Percentiles rank a stretch among this genome's conserved stretches.
phyloP scores from a whole-genome alignment of 768 basidiomycete species.

The Trametes villosa region DNA sequence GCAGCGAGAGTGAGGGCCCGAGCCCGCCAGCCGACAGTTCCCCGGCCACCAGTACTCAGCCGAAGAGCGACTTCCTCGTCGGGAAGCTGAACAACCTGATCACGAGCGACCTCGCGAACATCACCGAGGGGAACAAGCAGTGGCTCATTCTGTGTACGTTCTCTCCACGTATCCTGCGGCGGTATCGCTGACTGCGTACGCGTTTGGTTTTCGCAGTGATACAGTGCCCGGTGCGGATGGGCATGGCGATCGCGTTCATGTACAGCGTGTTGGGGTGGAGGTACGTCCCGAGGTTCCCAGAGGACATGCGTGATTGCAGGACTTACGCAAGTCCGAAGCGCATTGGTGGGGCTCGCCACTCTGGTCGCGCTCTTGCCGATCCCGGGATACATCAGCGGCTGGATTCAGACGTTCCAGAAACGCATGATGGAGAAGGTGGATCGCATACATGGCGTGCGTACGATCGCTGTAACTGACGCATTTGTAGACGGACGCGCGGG shows the following conservation, averaged over 20 bases:
- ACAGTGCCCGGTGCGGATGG: not conserved
- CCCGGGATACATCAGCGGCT: conserved; percentile 40
- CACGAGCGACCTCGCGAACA: conserved; percentile 59
- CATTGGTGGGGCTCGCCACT: conserved; percentile 43
- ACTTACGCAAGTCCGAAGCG: conserved; percentile 32
- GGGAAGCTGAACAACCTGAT: conserved; percentile 82
- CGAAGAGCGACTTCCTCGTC: conserved; percentile 50
- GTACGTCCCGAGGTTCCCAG: conserved; percentile 26
- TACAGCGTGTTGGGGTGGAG: conserved; percentile 52
- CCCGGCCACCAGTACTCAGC: conserved; percentile 10
- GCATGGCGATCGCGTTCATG: conserved; percentile 42
- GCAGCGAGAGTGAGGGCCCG: not conserved
- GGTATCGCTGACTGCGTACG: not conserved
- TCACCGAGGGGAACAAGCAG: conserved; percentile 26
- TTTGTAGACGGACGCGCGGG: conserved; percentile 48
- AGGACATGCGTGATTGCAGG: conserved; percentile 39
- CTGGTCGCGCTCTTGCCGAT: conserved; percentile 47
- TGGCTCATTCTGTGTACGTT: conserved; percentile 35
- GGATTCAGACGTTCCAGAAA: conserved; percentile 29
- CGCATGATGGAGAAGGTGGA: conserved; percentile 45
- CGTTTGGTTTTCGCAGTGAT: not conserved
- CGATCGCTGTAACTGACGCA: not conserved
- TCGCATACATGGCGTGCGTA: too few relatives aligned
- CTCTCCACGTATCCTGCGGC: not conserved
- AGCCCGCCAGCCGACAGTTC: not conserved